Base-by-base conservation (phyloP, 1,284 basidiomycete genomes). In the Albatrellus sp. region DNA sequence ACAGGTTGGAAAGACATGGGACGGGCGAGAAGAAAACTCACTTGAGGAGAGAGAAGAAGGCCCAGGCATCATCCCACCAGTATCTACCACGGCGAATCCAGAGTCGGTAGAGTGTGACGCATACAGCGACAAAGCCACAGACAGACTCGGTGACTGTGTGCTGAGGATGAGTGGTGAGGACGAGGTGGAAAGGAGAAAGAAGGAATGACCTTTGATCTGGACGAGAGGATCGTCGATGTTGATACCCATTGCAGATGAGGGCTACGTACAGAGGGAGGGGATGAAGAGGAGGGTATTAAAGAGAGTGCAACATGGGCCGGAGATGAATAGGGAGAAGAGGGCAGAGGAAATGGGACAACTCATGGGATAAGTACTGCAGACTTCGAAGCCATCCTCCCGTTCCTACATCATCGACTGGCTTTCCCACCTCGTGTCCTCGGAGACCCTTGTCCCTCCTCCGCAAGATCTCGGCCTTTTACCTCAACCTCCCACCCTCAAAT, bases 61-160 rank as follows among this genome's bases (percentile, higher is more conserved):
- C 49, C 54, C 61, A 53, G 7, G 58, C 64, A 48, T 67, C 66
- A 46, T 68, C 65, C 51, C 57, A 62, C 64, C 62, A 66, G 40
- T 58, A 57, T 24, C 61, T 50, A 7, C 53, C 53, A 37, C 61
- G 51, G 19, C 67, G 59, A 24, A 65, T 53, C 42, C 49, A 62
- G 8, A 68, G 48, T 1, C 66, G 60, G 35, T 58, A 50, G 20
- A 55, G 17, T n/a, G 67, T 69, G 44, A 58, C 59, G 33, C 52
- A 54, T 37, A 64, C 60, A 16, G 66, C 65, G 12, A 62, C 51
- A 42, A 57, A 54, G 19, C 56, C 56, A 45, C 61, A 63, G 37
- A 59, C 55, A 16, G 53, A 52, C 36, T 55, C 53, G 0, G 64
- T 63, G 41, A 66, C 64, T 65, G 33, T n/a, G 4, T 6, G 8